phyloP scores from a whole-genome alignment of 768 basidiomycete species.

The Russula virescens region DNA sequence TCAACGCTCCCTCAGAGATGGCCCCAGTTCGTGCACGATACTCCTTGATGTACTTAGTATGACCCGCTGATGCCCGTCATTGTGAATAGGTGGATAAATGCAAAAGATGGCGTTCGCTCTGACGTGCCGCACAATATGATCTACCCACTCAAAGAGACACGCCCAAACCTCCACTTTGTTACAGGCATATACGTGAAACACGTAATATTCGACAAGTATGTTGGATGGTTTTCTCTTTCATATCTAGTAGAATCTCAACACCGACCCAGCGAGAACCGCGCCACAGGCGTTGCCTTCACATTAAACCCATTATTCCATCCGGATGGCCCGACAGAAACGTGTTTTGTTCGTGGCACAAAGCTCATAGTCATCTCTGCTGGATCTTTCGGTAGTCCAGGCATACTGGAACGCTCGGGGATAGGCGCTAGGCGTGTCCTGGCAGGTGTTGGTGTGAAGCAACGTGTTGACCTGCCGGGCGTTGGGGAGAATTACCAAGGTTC shows the following conservation, averaged over 20 bases:
- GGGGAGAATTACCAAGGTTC: conserved; percentile 40
- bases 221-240: background rate
- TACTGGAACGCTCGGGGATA: conserved; percentile 51
- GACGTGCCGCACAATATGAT: conserved; percentile 44
- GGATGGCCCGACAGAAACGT: conserved; percentile 7
- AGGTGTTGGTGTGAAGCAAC: conserved; percentile 29
- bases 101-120: conserved; percentile 47
- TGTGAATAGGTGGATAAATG: conserved; percentile 47
- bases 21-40: conserved; percentile 40
- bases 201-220: conserved; percentile 34
- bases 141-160: conserved; percentile 30
- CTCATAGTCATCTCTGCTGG: conserved; percentile 39
- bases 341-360: conserved; percentile 30
- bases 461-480: conserved; percentile 38
- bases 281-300: conserved; percentile 36
- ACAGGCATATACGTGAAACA: conserved; percentile 34
- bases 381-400: conserved; percentile 40
- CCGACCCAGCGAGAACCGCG: conserved; percentile 31
- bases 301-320: conserved; percentile 28
- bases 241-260: background rate
- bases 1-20: conserved; percentile 38
- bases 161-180: conserved; percentile 31
- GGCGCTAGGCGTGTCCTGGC: conserved; percentile 32
- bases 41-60: too few species aligned
- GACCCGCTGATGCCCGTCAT: background rate